Conservation (phyloP, 768 basidiomycete genomes). For the Mycena alexandri region DNA sequence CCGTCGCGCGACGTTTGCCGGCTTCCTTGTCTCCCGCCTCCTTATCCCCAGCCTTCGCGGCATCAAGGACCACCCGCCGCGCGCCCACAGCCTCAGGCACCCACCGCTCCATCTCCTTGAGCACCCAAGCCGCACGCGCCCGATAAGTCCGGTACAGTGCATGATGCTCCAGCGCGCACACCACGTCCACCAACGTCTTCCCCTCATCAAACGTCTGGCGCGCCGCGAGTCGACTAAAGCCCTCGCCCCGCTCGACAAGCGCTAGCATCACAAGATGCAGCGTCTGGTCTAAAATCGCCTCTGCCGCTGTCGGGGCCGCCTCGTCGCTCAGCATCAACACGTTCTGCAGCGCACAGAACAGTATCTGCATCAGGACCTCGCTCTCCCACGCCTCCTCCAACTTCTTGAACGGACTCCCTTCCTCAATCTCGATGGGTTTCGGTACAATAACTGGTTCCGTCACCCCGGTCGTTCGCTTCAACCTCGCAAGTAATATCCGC, state of each 20-base stretch:
- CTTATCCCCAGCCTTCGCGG: slow-evolving; percentile 56
- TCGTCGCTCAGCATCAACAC: slow-evolving; percentile 75
- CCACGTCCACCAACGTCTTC: slow-evolving; percentile 75
- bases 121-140: slow-evolving; percentile 81
- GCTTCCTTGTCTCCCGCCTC: slow-evolving; percentile 76
- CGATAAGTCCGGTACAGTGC: slow-evolving; percentile 81
- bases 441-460: slow-evolving; percentile 83
- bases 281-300: slow-evolving; percentile 91
- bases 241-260: slow-evolving; percentile 73
- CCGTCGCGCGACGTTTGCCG: slow-evolving; percentile 80
- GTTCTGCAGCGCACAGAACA: slow-evolving; percentile 87
- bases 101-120: slow-evolving; percentile 68
- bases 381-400: slow-evolving; percentile 77
- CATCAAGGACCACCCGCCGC: slow-evolving; percentile 60
- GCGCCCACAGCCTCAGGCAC: slow-evolving; percentile 69
- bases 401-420: slow-evolving; percentile 73
- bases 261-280: slow-evolving; percentile 90
- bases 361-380: slow-evolving; percentile 79
- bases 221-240: slow-evolving; percentile 72
- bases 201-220: slow-evolving; percentile 68
- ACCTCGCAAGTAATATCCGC: slow-evolving; percentile 72
- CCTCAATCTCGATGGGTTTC: slow-evolving; percentile 70
- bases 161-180: slow-evolving; percentile 84
- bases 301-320: slow-evolving; percentile 78
- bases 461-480: slow-evolving; percentile 73